A percentile compares a stretch with the other conserved stretches of the same genome.
These are phyloP conservation scores for Macrotyloma uniflorum DNA, from an alignment of 306 rosid genomes.

Conservation along the genomic window DNA sequence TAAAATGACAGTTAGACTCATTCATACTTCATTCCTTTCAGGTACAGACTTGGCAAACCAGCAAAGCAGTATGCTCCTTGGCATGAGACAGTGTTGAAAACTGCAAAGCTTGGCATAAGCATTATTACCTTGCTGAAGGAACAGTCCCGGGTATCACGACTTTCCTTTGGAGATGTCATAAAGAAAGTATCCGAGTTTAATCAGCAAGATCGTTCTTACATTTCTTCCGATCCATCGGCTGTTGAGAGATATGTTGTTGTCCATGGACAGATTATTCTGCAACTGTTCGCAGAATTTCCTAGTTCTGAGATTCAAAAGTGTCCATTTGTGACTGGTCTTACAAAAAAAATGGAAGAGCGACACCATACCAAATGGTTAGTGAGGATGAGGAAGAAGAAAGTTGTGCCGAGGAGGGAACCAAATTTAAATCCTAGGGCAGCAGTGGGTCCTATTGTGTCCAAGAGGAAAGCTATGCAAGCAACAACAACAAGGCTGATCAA, in stretches of 20 bases:
- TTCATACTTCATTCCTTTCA: conserved; percentile 37
- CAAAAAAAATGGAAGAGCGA: conserved; percentile 81
- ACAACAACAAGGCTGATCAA: conserved; percentile 84
- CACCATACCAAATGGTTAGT: conserved; percentile 96
- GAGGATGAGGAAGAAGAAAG: conserved; percentile 69
- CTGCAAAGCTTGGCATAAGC: conserved; percentile 77
- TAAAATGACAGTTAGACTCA: neutral
- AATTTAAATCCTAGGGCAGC: conserved; percentile 91
- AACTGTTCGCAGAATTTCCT: conserved; percentile 85
- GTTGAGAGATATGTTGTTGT: conserved; percentile 88
- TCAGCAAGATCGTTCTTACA: conserved; percentile 53
- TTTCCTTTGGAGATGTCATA: conserved; percentile 76
- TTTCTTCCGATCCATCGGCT: conserved; percentile 69
- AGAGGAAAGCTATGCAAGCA: conserved; percentile 89
- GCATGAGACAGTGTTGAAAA: conserved; percentile 81
- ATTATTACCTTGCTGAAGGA: conserved; percentile 81
- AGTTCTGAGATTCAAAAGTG: conserved; percentile 68
- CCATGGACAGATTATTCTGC: conserved; percentile 92
- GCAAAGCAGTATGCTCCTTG: conserved; percentile 91
- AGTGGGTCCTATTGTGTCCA: conserved; percentile 67
- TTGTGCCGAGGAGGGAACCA: conserved; percentile 52
- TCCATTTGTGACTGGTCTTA: conserved; percentile 79
- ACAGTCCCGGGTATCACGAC: conserved; percentile 84
- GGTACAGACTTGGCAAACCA: conserved; percentile 96
- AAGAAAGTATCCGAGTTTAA: conserved; percentile 64